Evolutionary conservation across 2,329 filamentous ascomycete species (phyloP), one percentile per base, ranked within the genome.

Genomic region (Fusarium bulbicola): DNA sequence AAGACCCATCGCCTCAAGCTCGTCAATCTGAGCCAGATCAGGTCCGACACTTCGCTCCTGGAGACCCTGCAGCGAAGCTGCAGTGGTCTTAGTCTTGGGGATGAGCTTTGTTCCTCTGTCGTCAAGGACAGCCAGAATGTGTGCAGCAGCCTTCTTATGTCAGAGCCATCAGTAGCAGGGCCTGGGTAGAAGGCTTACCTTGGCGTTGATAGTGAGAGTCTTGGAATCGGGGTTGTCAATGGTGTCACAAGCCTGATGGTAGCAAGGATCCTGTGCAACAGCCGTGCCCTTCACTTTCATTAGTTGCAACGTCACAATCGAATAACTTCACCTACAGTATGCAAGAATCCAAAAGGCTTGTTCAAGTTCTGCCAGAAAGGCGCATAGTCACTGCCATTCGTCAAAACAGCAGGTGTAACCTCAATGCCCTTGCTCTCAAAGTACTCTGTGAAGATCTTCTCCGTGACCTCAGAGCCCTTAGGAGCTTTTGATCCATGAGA

Each of bases 141-240:
- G 83, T 5, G 88, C 89, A 60, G 90, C 89, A 46, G 83, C 73
- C 72, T 74, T 1, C 12, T 4, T 6, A 4, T 9, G n/a, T 74
- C 30, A 49, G 45, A 12, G 2, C 9, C 3, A 3, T 2, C 3
- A 5, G 4, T 16, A 30, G 20, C 1, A 30, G 7, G 14, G 1
- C 10, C 10, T 30, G 20, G 9, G 26, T n/a, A 47, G 14, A n/a
- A 16, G 7, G 28, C 45, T 26, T 61, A 58, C 82, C 74, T 71
- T 75, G 37, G 74, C 74, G 15, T 76, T 76, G 42, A 64, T 58
- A 7, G 72, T 79, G 7, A 81, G 66, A 6, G 80, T 81, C 28
- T 81, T 79, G 26, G 77, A 78, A 66, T 82, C 73, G 20, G 82
- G 79, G 66, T 83, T 81, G 62, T 79, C 78, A 16, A 83, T 78